These are phyloP conservation scores for Babjeviella inositovora DNA, from an alignment of 805 yeast species.

Conservation along the genomic window DNA sequence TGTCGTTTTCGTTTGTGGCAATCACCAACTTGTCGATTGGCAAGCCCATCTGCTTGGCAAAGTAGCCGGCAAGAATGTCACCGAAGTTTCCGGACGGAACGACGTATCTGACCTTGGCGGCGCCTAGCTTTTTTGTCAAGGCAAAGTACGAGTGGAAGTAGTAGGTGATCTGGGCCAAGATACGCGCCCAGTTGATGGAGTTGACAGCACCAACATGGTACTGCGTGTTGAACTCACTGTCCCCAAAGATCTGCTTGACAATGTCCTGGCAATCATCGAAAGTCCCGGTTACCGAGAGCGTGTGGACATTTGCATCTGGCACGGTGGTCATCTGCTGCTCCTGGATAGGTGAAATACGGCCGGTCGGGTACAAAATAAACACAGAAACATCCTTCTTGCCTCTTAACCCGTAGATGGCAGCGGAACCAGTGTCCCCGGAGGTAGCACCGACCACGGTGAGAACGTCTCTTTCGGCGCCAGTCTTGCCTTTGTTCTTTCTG, in stretches of 20 bases:
- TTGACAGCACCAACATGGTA: conserved; percentile 96
- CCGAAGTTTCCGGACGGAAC: conserved; percentile 99
- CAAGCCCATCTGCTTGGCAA: conserved; percentile 88
- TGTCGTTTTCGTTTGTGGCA: conserved; percentile 94
- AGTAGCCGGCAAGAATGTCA: conserved; percentile 93
- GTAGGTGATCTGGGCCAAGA: conserved; percentile 93
- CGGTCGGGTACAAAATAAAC: conserved; percentile 91
- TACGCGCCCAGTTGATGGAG: conserved; percentile 98
- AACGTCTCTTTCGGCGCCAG: conserved; percentile 48
- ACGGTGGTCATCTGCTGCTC: conserved; percentile 99
- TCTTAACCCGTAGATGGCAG: conserved; percentile 95
- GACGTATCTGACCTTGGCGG: conserved; percentile 54
- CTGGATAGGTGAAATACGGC: conserved; percentile 94
- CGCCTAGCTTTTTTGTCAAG: conserved; percentile 21
- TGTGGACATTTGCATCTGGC: conserved; percentile 82
- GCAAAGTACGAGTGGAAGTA: conserved; percentile 88
- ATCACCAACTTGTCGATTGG: conserved; percentile 78
- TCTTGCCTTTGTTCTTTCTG: conserved; percentile 46
- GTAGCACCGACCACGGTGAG: conserved; percentile 98
- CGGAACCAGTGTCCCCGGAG: conserved; percentile 97
- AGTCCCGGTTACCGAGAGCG: conserved; percentile 87
- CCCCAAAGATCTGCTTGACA: conserved; percentile 88
- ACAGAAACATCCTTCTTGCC: conserved; percentile 97
- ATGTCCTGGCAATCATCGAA: conserved; percentile 98
- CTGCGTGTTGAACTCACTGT: conserved; percentile 68